These are phyloP conservation scores for Protomyces inouyei DNA, from an alignment of 1,139 yeast genomes.

Conservation along the genomic window DNA sequence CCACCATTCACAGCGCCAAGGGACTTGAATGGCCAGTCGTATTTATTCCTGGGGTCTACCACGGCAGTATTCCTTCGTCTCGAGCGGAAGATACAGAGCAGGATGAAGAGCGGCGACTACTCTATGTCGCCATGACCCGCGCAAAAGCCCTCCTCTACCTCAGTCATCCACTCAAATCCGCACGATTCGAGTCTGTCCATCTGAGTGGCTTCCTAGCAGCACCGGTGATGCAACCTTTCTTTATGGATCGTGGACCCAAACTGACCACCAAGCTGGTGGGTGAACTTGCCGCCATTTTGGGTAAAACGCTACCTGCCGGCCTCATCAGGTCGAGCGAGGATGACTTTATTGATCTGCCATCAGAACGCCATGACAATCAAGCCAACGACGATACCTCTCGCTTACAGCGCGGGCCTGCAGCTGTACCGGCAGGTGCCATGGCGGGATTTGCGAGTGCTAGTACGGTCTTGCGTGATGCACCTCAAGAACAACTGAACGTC, in stretches of 20 bases:
- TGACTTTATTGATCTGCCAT: not conserved
- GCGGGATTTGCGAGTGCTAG: constrained; percentile 11
- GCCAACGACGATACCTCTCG: not conserved
- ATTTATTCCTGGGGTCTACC: constrained; percentile 52
- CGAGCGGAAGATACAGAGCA: constrained; percentile 40
- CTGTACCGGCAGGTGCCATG: not conserved
- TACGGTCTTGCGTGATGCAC: not conserved
- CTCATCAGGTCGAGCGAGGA: not conserved
- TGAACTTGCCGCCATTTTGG: constrained; percentile 8
- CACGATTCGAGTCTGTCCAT: constrained; percentile 13
- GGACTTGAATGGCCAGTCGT: constrained; percentile 86
- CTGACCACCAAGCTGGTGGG: constrained; percentile 1
- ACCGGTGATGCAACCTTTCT: not conserved
- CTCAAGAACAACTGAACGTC: not conserved
- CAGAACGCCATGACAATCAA: not conserved
- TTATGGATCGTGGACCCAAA: constrained; percentile 11
- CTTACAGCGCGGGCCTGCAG: not conserved
- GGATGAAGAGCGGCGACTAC: constrained; percentile 75
- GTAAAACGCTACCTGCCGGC: not conserved
- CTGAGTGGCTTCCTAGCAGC: constrained; percentile 16
- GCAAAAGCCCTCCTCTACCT: constrained; percentile 48
- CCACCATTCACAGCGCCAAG: constrained; percentile 88
- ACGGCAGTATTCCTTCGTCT: constrained; percentile 35
- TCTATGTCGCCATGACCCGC: constrained; percentile 84
- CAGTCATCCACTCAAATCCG: constrained; percentile 27